Conservation (phyloP, 306 rosid genomes). For the Lathyrus oleraceus region DNA sequence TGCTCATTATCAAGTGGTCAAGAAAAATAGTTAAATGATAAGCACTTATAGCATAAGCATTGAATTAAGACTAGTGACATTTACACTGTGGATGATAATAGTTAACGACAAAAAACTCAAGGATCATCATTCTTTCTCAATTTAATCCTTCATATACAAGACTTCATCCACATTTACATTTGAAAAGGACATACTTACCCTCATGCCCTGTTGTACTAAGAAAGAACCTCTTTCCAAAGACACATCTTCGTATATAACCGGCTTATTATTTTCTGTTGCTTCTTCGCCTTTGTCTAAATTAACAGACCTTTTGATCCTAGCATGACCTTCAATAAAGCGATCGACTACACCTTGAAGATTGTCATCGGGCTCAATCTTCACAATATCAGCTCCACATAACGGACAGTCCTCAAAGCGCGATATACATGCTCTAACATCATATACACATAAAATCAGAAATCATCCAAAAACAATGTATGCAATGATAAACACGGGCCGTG, state of each 20-base stretch:
- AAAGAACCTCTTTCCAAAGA: slow-evolving; percentile 97
- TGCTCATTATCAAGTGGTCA: slow-evolving; percentile 21
- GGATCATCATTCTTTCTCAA: slow-evolving; percentile 10
- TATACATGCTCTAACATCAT: slow-evolving; percentile 67
- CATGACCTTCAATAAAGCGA: slow-evolving; percentile 97
- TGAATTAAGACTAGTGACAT: neutral
- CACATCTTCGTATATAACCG: slow-evolving; percentile 81
- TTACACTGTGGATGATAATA: neutral
- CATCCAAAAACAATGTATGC: slow-evolving; percentile 20
- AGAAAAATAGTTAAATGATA: slow-evolving; percentile 2
- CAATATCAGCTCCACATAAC: slow-evolving; percentile 86
- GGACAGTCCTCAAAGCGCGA: slow-evolving; percentile 88
- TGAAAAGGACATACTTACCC: slow-evolving; percentile 55
- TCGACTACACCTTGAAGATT: slow-evolving; percentile 78
- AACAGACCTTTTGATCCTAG: slow-evolving; percentile 79
- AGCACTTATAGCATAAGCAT: neutral
- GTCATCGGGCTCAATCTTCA: slow-evolving; percentile 73
- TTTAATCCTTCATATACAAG: slow-evolving; percentile 29
- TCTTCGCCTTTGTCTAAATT: slow-evolving; percentile 55
- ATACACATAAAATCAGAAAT: slow-evolving; percentile 17
- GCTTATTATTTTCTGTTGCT: slow-evolving; percentile 55
- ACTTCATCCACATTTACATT: neutral
- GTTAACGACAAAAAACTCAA: neutral
- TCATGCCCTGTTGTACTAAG: slow-evolving; percentile 97
- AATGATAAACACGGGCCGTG: slow-evolving; percentile 2